A percentile compares a stretch with the other conserved stretches of the same genome.
phyloP scores from a whole-genome alignment of 441 rosid species.

The Hura crepitans region DNA sequence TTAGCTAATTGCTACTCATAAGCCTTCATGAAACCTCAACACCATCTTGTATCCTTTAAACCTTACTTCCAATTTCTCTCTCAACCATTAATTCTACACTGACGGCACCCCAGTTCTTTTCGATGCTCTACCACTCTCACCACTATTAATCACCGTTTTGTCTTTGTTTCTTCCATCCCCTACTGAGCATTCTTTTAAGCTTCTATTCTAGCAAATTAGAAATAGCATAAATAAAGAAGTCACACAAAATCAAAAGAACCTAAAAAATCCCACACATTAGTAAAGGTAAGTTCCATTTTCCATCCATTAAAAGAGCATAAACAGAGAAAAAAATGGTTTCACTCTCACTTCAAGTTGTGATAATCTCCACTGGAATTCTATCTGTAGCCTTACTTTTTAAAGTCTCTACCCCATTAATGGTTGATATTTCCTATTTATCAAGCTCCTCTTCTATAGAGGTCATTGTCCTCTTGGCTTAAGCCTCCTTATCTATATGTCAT shows the following conservation, averaged over 20 bases:
- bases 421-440: constrained; percentile 38
- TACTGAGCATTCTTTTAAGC: constrained; percentile 1
- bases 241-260: constrained; percentile 29
- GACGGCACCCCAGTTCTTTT: constrained; percentile 13
- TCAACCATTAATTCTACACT: no score
- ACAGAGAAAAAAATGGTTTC: no score
- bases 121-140: constrained; percentile 29
- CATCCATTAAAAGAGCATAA: no score
- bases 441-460: constrained; percentile 46
- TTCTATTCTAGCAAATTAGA: constrained; percentile 19
- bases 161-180: constrained; percentile 32
- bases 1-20: no score
- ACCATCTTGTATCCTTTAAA: no score
- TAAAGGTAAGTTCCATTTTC: no score
- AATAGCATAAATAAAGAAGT: constrained; percentile 27
- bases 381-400: constrained; percentile 42
- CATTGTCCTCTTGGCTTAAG: constrained; percentile 52
- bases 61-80: no score
- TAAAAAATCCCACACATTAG: no score
- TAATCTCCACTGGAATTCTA: constrained; percentile 48
- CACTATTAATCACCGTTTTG: constrained; percentile 21
- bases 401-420: constrained; percentile 40
- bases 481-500: constrained; percentile 71
- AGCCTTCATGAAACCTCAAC: no score
- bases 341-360: constrained; percentile 33